Evolutionary conservation across 768 basidiomycete genomes (phyloP), one percentile per base, ranked within the genome.

Genomic region (Agrocybe praecox): DNA sequence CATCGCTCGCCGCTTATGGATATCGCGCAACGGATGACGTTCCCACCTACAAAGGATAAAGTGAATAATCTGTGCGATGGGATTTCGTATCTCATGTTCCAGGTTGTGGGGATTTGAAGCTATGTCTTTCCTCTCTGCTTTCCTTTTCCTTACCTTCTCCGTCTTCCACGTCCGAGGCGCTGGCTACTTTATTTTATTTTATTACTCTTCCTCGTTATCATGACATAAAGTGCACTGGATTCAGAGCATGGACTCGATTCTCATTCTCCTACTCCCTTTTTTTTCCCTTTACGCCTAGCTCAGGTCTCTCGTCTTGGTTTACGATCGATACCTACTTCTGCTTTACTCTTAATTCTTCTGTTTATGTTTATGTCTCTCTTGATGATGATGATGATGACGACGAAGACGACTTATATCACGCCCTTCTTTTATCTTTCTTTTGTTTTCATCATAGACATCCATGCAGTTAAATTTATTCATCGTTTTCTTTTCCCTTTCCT

Each of bases 31-130:
- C 72, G 62, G 47, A 62, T 73, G 46, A 64, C 67, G 61, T 76
- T 76, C 53, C 54, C 62, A 29, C 67, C 69, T 43, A 76, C 75
- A 45, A 69, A 73, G 57, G 69, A 70, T 44, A 74, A 74, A 69
- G 70, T 75, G 57, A 70, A 74, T 52, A 66, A 62, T 51, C 65
- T 78, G 24, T 74, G 72, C 44, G 75, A 76, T 61, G 71, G 69
- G 53, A 73, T 78, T 49, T 64, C 73, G 55, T 74, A 73, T 60
- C 62, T 77, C 57, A 52, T 75, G 57, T 58, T 78, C 60, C 73
- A 63, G 56, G 57, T 66, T 33, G 62, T 65, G 29, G 63, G 61
- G 40, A 32, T 49, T 42, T 29, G 42, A 18, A 17, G 17, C 24
- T 21, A 21, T 19, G 42, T 53, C 24, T 23, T 50, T 50, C 18